A percentile compares a stretch with the other conserved stretches of the same genome.
Conservation (phyloP, 108 stramenopile genomes). For the Licmophora abbreviata region DNA sequence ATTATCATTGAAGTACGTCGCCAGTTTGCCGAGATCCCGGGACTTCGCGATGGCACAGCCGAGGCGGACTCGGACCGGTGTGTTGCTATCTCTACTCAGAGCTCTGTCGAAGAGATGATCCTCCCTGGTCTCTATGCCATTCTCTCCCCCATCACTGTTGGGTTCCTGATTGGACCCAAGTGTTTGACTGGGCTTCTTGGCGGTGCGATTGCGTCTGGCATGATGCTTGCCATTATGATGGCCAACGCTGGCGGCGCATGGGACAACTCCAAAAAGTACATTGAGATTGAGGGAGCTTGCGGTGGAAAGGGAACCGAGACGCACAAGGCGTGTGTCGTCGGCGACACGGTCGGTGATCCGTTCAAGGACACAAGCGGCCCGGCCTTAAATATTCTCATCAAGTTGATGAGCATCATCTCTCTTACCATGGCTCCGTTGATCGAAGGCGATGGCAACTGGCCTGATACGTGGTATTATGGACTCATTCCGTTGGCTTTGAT, state of each 20-base stretch:
- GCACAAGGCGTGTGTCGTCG: constrained; percentile 92
- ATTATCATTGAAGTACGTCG: constrained; percentile 92
- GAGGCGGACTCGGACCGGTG: constrained; percentile 74
- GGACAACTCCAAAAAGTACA: constrained; percentile 97
- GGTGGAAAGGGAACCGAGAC: constrained; percentile 59
- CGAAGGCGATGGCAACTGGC: constrained; percentile 48
- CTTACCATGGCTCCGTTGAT: constrained; percentile 73
- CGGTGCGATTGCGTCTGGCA: constrained; percentile 72
- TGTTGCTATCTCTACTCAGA: constrained; percentile 64
- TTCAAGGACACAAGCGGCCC: constrained; percentile 90
- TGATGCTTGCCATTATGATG: constrained; percentile 94
- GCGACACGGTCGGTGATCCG: constrained; percentile 94
- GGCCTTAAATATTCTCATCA: constrained; percentile 88
- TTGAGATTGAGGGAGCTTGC: constrained; percentile 65
- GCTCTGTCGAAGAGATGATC: constrained; percentile 72
- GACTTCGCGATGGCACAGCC: constrained; percentile 64
- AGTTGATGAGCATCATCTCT: constrained; percentile 86
- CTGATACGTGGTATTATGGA: constrained; percentile 50
- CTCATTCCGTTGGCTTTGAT: constrained; percentile 60
- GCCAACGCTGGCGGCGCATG: constrained; percentile 96
- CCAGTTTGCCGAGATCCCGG: constrained; percentile 80
- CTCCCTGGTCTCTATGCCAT: constrained; percentile 69
- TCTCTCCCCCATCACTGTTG: constrained; percentile 59
- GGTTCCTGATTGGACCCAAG: constrained; percentile 67
- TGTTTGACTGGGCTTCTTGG: constrained; percentile 72